These are phyloP conservation scores for Sugiyamaella chiloensis DNA, from an alignment of 805 yeast species.

Conservation along the genomic window DNA sequence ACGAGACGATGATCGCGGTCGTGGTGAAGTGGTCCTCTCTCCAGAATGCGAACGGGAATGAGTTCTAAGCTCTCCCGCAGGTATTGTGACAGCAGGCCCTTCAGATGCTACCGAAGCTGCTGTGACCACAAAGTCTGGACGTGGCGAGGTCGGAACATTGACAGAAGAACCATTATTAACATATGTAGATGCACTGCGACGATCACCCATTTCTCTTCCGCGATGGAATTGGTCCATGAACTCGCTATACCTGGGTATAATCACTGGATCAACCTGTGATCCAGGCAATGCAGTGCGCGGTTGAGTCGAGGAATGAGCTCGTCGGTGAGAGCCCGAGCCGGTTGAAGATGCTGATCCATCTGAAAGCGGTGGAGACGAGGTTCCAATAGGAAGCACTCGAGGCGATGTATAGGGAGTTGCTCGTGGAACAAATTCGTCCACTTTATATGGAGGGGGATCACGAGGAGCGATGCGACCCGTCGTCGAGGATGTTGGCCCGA, in stretches of 20 bases:
- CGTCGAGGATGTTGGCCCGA: conserved; percentile 17
- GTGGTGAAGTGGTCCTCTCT: conserved; percentile 1
- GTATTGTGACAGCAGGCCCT: not conserved
- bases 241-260: not conserved
- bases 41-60: not conserved
- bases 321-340: not conserved
- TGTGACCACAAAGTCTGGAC: conserved; percentile 4
- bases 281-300: not conserved
- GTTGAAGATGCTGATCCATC: not conserved
- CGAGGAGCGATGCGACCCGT: not conserved
- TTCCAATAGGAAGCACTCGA: conserved; percentile 1
- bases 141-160: not conserved
- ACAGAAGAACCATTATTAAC: not conserved
- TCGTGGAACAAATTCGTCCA: not conserved
- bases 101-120: not conserved
- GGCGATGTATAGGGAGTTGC: conserved; percentile 4
- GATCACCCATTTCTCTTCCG: not conserved
- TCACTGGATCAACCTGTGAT: not conserved
- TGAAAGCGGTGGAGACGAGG: not conserved
- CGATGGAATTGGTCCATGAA: conserved; percentile 11
- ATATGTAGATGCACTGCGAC: not conserved
- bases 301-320: not conserved
- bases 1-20: not conserved
- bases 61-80: not conserved
- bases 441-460: not conserved